phyloP scores from a whole-genome alignment of 179 eudicot genomes.

The Nepenthes alata region DNA sequence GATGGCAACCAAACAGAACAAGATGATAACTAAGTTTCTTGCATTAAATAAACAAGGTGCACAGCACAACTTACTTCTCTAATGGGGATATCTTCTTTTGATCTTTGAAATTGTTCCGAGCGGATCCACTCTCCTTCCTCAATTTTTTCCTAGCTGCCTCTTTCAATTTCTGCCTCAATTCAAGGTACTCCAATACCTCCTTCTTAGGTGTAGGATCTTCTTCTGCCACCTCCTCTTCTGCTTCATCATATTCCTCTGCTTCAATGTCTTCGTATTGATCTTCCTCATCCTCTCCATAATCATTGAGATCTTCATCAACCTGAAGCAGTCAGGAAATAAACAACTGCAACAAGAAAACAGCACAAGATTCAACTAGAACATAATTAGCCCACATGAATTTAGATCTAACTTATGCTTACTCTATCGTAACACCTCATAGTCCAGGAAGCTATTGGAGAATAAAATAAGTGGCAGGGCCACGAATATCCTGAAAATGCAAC shows the following conservation, averaged over 20 bases:
- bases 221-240: constrained; percentile 1
- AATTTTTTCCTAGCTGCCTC: constrained; percentile 3
- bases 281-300: constrained; percentile 6
- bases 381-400: neutral
- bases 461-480: too few species aligned
- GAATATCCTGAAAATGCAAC: too few species aligned
- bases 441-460: too few species aligned
- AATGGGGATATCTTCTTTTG: neutral
- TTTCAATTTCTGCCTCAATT: constrained; percentile 4
- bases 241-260: constrained; percentile 9
- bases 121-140: neutral
- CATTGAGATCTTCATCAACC: constrained; percentile 9
- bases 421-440: too few species aligned
- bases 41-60: neutral
- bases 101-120: neutral
- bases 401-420: too few species aligned
- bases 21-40: too few species aligned
- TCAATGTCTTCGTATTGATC: constrained; percentile 8
- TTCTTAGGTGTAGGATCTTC: neutral
- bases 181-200: constrained; percentile 7
- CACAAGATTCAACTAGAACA: neutral
- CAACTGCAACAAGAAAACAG: neutral
- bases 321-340: neutral
- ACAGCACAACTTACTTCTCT: neutral
- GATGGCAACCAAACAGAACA: too few species aligned